These are phyloP conservation scores for Beauveria caledonica DNA, from an alignment of 2,329 filamentous ascomycete species.

Conservation along the genomic window DNA sequence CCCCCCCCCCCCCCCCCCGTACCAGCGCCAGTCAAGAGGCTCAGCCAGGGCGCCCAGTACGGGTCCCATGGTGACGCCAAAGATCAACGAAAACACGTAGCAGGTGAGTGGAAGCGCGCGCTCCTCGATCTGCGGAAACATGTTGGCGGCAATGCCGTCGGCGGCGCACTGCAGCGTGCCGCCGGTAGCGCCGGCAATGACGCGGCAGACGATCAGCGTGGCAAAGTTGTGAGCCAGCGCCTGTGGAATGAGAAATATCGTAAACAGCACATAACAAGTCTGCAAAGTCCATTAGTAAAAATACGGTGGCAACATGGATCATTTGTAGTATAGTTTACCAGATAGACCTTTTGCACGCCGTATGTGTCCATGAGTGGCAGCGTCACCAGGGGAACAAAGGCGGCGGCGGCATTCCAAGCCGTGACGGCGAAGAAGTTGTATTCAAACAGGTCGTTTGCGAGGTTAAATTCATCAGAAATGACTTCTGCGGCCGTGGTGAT, in stretches of 20 bases:
- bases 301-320: not conserved
- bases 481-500: conserved; percentile 11
- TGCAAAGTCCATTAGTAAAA: not conserved
- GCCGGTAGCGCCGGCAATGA: conserved; percentile 10
- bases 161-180: conserved; percentile 13
- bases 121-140: conserved; percentile 7
- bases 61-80: conserved; percentile 13
- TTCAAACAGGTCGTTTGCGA: conserved; percentile 1
- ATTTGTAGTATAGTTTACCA: not conserved
- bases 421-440: conserved; percentile 12
- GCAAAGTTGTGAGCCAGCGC: conserved; percentile 16
- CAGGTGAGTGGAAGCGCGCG: conserved; percentile 10
- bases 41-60: conserved; percentile 12
- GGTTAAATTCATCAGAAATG: conserved; percentile 7
- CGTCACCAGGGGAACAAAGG: conserved; percentile 7
- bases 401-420: conserved; percentile 13
- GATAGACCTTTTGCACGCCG: conserved; percentile 10
- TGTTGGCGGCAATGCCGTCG: conserved; percentile 13
- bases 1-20: too few species aligned
- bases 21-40: conserved; percentile 13
- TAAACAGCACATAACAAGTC: conserved; percentile 7
- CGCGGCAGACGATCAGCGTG: conserved; percentile 10
- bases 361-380: conserved; percentile 14
- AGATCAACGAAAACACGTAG: conserved; percentile 11
- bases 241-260: conserved; percentile 11